Base-by-base conservation (phyloP, 495 filamentous ascomycete species). In the Penicillium parvum region DNA sequence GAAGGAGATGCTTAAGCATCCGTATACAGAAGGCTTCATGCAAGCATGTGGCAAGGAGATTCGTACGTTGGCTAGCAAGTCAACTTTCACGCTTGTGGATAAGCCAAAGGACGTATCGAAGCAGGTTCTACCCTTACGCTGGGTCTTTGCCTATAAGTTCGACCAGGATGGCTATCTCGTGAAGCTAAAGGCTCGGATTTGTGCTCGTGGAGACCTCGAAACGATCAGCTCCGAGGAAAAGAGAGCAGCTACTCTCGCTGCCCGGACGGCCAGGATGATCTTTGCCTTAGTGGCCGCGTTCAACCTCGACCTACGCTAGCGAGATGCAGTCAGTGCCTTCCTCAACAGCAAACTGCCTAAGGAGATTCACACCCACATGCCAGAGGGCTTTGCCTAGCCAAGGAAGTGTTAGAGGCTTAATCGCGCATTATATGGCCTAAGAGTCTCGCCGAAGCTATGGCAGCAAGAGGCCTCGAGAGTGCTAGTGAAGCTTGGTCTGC, bases 261-360 rank as follows among this genome's bases (percentile, higher is more conserved):
- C n/a, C n/a, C n/a, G n/a, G n/a, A 45, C 40, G 10, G 47, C 25
- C 5, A 20, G 47, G 11, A 32, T 32, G 7, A 23, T 50, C 6
- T 40, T 47, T 41, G 44, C 58, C 16, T 28, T 63, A 1, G 43
- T 47, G 5, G 51, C 58, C 10, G 51, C 42, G 16, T 63, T 57
- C 39, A 38, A 58, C 34, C 49, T 63, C 9, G 53, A 63, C 32
- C 40, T 41, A n/a, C 32, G 26, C 3, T 43, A 63, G 35, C 51
- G 34, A 15, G 50, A 65, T 38, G 49, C 50, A 15, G 46, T 63
- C 11, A 65, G 53, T 37, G 59, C 63, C 1, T 65, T 67, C 23
- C 34, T 51, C 0, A 58, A 66, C 18, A 45, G 34, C 16, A 15
- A 12, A 20, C 18, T 64, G 4, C 45, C 56, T 28, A 40, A 61